Evolutionary conservation across 2,329 filamentous ascomycete species (phyloP), one percentile per base, ranked within the genome.

Genomic region (Colletotrichum sidae): DNA sequence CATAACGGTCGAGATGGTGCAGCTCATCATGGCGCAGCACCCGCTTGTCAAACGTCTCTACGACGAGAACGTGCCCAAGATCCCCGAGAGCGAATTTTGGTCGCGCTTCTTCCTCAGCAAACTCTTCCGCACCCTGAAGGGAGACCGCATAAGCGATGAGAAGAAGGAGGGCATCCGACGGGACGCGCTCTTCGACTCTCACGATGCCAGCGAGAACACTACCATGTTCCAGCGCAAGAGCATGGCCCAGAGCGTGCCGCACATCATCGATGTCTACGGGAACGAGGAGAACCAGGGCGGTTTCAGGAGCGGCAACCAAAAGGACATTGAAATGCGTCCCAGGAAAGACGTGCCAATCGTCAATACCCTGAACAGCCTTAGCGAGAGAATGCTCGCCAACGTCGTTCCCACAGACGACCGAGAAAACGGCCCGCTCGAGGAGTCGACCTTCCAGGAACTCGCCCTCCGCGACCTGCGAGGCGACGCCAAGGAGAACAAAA

Each of bases 201-300:
- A 97, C 75, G 86, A 97, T 33, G 88, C 91, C 64, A 85, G 86
- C 42, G 91, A 93, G 67, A 91, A 93, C 70, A 84, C 84, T 38
- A 76, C 81, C 17, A 78, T 79, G 41, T 81, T 85, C 50, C 79
- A 83, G 10, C 85, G 81, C 72, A 84, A 83, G 69, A 82, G 88
- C 52, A 80, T 86, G 69, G 81, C 89, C 4, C 81, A 89, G 39
- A 86, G 90, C 60, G 88, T 99, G 17, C 94, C 96, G 1, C 90
- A 94, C 71, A 94, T 96, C 69, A 94, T 99, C 70, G 92, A 99
- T 75, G 79, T 99, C 34, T 93, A 95, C 74, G 96, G 91, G 37
- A 99, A 99, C 73, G 96, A 98, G 78, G 92, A 96, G 76, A 95
- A 99, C 72, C 90, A 97, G 76, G 96, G 94, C 70, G 92, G 94